Evolutionary conservation across 2,329 filamentous ascomycete species (phyloP), one percentile per base, ranked within the genome.

Genomic region (Bipolaris oryzae): DNA sequence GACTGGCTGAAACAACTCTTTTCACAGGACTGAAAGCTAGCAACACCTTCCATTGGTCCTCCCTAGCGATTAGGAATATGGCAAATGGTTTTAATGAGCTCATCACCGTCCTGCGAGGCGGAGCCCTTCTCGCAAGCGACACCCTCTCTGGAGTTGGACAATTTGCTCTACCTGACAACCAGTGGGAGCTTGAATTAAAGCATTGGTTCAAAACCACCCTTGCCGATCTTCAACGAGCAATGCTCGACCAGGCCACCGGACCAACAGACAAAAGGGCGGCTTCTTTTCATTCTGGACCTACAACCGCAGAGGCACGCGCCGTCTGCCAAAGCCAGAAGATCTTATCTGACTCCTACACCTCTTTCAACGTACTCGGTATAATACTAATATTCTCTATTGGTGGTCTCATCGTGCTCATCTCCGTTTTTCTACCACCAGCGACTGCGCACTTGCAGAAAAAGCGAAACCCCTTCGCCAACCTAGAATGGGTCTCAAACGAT

Each of bases 101-200:
- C 11, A 28, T 23, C 44, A 35, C 2, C 1, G 20, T 18, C 7
- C 35, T 53, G 25, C 33, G 44, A 34, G 54, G 44, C 1, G 53
- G 58, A 5, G 46, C 53, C 13, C 57, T 69, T 6, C 44, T 45
- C 7, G 57, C 66, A 21, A 55, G 57, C 9, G 51, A 62, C 37
- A 46, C 47, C 2, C 43, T 69, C 25, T 57, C 52, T 3, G 42
- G 50, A 7, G 53, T 56, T 15, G 50, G 54, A 7, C 66, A 71
- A n/a, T 47, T 33, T 6, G 49, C 55, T 3, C 47, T 76, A 3
- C 70, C 73, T 1, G 45, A 59, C 18, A 71, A 72, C 28, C 75
- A 78, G 55, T 77, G 76, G 75, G 64, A 74, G 37, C 49, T 69
- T 10, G 76, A 77, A 50, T 60, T 76, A 7, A 55, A 66, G 18